Evolutionary conservation across 2,329 filamentous ascomycete genomes (phyloP).

Genomic region (Phaeomoniella chlamydospora): DNA sequence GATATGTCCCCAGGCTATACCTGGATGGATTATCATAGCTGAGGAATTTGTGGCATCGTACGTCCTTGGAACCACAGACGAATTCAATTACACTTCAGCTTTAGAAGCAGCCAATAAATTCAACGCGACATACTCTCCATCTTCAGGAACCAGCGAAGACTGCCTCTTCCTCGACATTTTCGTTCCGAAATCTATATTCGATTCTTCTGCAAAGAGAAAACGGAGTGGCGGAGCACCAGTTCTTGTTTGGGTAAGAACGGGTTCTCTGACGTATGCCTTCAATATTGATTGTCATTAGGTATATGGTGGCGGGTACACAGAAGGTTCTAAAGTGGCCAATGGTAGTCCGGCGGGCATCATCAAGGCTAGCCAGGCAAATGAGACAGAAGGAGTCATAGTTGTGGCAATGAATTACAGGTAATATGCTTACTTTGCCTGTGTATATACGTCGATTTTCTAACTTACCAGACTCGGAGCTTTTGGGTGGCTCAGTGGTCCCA

Average conservation of each 20-base stretch:
- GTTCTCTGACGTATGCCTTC: slow-evolving; percentile 9
- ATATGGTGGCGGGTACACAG: slow-evolving; percentile 33
- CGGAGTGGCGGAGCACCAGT: slow-evolving; percentile 21
- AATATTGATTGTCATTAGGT: slow-evolving; percentile 17
- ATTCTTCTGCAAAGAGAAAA: slow-evolving; percentile 10
- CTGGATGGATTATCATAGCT: slow-evolving; percentile 27
- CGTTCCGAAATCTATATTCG: slow-evolving; percentile 18
- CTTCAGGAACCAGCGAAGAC: slow-evolving; percentile 18
- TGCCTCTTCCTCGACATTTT: slow-evolving; percentile 23
- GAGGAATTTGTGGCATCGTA: slow-evolving; percentile 17
- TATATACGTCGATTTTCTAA: slow-evolving; percentile 16
- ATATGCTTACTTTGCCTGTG: no score
- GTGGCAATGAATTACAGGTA: slow-evolving; percentile 37
- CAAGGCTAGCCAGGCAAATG: slow-evolving; percentile 24
- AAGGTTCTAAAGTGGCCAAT: slow-evolving; percentile 20
- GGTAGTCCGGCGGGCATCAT: slow-evolving; percentile 25
- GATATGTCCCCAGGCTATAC: slow-evolving; percentile 29
- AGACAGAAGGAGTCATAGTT: slow-evolving; percentile 28
- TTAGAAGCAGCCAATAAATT: slow-evolving; percentile 10
- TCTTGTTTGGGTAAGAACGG: slow-evolving; percentile 20
- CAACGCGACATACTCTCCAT: slow-evolving; percentile 21
- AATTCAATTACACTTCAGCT: slow-evolving; percentile 15
- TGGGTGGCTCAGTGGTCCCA: slow-evolving; percentile 32
- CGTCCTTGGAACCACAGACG: slow-evolving; percentile 10
- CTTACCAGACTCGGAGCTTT: slow-evolving; percentile 31